phyloP scores from a whole-genome alignment of 176 grass and related monocot species.

The Aegilops sharonensis region DNA sequence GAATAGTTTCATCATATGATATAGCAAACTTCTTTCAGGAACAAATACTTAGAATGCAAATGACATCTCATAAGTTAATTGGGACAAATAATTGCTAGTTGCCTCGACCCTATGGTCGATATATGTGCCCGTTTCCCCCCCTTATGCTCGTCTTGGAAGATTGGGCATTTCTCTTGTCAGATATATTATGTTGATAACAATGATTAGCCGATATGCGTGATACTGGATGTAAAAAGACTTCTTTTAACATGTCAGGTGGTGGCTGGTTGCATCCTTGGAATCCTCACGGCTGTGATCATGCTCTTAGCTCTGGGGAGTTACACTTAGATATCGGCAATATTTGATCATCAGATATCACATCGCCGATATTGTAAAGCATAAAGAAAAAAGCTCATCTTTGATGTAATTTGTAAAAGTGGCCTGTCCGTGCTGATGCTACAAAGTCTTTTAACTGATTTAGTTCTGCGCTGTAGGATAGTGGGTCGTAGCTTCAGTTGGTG shows the following conservation, averaged over 20 bases:
- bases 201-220: background rate
- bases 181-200: background rate
- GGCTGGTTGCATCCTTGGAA: conserved; percentile 71
- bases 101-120: background rate
- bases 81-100: background rate
- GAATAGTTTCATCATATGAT: background rate
- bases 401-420: conserved; percentile 14
- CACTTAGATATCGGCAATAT: background rate
- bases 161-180: background rate
- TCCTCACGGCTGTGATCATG: conserved; percentile 51
- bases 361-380: conserved; percentile 12
- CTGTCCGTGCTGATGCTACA: background rate
- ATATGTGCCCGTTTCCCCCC: background rate
- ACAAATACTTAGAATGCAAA: background rate
- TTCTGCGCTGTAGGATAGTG: conserved; percentile 2
- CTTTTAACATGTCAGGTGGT: conserved; percentile 61
- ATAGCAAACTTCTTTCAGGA: background rate
- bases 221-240: background rate
- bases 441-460: conserved; percentile 11
- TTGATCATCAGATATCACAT: conserved; percentile 7
- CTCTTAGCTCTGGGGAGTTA: conserved; percentile 36
- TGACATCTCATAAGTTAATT: background rate
- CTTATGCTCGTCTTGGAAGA: background rate
- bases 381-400: background rate
- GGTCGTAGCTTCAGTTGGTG: conserved; percentile 4